These are phyloP conservation scores for Bondarzewia mesenterica DNA, from an alignment of 1,284 basidiomycete species.

Conservation along the genomic window DNA sequence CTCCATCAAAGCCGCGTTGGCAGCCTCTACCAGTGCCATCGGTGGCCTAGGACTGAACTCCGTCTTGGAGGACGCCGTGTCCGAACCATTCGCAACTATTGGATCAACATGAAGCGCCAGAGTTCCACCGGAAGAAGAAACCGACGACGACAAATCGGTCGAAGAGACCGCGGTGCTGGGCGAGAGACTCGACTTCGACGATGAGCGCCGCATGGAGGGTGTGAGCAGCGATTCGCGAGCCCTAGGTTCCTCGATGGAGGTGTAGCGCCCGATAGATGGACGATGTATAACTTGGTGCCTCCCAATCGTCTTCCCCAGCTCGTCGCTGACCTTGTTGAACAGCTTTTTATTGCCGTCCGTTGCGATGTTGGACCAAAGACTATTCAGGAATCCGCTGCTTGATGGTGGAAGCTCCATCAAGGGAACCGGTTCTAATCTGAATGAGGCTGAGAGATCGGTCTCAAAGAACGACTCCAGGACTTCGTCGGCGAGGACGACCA, in stretches of 20 bases:
- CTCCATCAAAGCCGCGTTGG: slow-evolving; percentile 81
- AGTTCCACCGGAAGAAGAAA: slow-evolving; percentile 4
- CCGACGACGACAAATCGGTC: slow-evolving; percentile 26
- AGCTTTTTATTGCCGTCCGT: slow-evolving; percentile 84
- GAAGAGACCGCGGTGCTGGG: slow-evolving; percentile 23
- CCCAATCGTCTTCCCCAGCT: slow-evolving; percentile 88
- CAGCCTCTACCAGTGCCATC: slow-evolving; percentile 64
- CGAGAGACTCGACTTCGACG: slow-evolving; percentile 47
- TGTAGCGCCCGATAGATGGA: slow-evolving; percentile 82
- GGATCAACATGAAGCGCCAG: slow-evolving; percentile 4
- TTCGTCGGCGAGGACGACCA: slow-evolving; percentile 95
- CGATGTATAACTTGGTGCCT: slow-evolving; percentile 78
- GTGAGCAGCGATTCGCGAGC: slow-evolving; percentile 82
- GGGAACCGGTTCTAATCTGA: slow-evolving; percentile 70
- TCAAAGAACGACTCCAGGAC: slow-evolving; percentile 93
- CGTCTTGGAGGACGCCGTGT: slow-evolving; percentile 6
- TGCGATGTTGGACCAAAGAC: slow-evolving; percentile 82
- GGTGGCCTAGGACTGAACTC: slow-evolving; percentile 47
- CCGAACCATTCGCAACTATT: not conserved
- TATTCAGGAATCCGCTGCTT: slow-evolving; percentile 65
- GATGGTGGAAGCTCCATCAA: slow-evolving; percentile 55
- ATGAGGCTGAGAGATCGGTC: slow-evolving; percentile 79
- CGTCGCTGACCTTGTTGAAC: slow-evolving; percentile 84
- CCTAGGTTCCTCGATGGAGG: slow-evolving; percentile 77
- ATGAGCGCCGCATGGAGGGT: slow-evolving; percentile 51